phyloP scores from a whole-genome alignment of 352 stramenopile genomes.

The Phytophthora sansomeana region DNA sequence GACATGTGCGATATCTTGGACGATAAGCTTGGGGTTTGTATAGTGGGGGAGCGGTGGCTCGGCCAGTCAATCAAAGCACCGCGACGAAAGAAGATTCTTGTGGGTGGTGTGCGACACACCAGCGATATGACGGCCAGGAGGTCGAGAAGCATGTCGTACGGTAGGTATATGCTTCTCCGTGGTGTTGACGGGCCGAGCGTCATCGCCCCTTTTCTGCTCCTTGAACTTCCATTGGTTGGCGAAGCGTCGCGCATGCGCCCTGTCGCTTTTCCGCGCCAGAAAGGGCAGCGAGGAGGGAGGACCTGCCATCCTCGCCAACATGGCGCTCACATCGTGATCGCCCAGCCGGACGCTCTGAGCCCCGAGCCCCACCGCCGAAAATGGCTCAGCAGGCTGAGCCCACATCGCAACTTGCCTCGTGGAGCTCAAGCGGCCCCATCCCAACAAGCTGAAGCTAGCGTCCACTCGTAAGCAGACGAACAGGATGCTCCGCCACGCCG shows the following conservation, averaged over 20 bases:
- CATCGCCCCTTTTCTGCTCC: neutral
- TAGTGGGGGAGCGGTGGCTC: neutral
- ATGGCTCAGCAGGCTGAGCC: neutral
- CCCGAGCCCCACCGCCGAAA: no score
- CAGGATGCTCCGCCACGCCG: conserved; percentile 31
- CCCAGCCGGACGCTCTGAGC: neutral
- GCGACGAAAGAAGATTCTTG: conserved; percentile 9
- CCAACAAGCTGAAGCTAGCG: neutral
- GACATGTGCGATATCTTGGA: conserved; percentile 15
- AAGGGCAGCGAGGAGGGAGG: conserved; percentile 26
- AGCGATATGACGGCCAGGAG: neutral
- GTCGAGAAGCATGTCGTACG: neutral
- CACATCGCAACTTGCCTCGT: conserved; percentile 40
- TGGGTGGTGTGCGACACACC: conserved; percentile 13
- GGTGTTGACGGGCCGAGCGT: neutral
- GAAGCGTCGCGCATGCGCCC: conserved; percentile 12
- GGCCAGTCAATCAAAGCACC: conserved; percentile 6
- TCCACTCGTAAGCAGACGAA: neutral
- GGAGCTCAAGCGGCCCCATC: conserved; percentile 23
- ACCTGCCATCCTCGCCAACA: conserved; percentile 17
- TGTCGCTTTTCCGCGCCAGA: conserved; percentile 10
- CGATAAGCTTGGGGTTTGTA: conserved; percentile 33
- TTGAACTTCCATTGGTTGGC: conserved; percentile 19
- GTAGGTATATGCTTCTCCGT: neutral
- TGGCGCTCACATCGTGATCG: conserved; percentile 16